Conservation (phyloP, 1,284 basidiomycete genomes). For the Boletus sp. region DNA sequence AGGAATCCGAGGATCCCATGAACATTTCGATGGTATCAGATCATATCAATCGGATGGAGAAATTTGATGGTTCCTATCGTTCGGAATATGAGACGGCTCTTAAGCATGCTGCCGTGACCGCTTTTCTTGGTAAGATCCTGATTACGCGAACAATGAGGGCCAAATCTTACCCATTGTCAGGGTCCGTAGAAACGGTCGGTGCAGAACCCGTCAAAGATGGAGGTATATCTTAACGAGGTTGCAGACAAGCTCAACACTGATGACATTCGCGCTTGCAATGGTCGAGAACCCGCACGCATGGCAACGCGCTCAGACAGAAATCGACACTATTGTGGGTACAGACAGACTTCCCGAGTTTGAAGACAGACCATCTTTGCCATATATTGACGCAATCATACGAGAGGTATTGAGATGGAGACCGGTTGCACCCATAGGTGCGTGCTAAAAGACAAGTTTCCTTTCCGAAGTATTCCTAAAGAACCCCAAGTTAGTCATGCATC, state of each 20-base stretch:
- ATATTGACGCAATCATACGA: constrained; percentile 31
- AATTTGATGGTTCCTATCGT: constrained; percentile 1
- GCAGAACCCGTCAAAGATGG: too few species aligned
- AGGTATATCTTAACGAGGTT: neutral
- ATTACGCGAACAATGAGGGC: neutral
- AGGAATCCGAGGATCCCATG: constrained; percentile 10
- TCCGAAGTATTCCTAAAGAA: too few species aligned
- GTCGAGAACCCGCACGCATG: constrained; percentile 31
- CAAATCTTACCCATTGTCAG: neutral
- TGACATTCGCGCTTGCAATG: constrained; percentile 35
- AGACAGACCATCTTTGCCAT: neutral
- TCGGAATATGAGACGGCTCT: constrained; percentile 8
- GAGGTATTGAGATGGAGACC: constrained; percentile 32
- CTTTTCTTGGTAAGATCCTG: constrained; percentile 10
- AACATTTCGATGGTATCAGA: constrained; percentile 23
- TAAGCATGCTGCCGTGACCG: constrained; percentile 8
- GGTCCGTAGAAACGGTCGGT: constrained; percentile 18
- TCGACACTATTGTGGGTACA: constrained; percentile 33
- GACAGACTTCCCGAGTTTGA: constrained; percentile 33
- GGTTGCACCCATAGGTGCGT: too few species aligned
- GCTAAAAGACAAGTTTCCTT: too few species aligned
- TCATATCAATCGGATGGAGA: constrained; percentile 19
- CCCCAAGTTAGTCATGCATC: too few species aligned
- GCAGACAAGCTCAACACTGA: neutral
- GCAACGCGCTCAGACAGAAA: constrained; percentile 11